Evolutionary conservation across 495 filamentous ascomycete genomes (phyloP).

Genomic region (Staphylotrichum longicolle): DNA sequence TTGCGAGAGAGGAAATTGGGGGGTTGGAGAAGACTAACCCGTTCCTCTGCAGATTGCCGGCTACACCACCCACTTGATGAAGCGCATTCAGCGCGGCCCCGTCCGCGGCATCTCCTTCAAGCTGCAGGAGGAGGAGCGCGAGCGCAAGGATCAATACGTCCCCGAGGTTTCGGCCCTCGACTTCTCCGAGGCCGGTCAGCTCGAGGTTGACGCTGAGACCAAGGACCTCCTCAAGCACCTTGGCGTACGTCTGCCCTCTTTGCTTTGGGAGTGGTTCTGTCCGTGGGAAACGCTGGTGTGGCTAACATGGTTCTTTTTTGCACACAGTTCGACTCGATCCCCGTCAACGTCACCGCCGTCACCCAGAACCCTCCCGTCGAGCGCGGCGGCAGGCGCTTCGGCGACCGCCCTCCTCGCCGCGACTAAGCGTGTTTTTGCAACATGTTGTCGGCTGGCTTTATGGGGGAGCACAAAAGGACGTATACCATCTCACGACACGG

Average conservation of each 20-base stretch:
- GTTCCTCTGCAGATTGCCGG: constrained; percentile 78
- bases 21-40: constrained; percentile 11
- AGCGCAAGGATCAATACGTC: constrained; percentile 99
- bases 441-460: constrained; percentile 14
- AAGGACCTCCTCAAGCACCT: constrained; percentile 98
- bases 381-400: constrained; percentile 61
- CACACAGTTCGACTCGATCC: constrained; percentile 87
- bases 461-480: constrained; percentile 19
- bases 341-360: constrained; percentile 89
- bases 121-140: constrained; percentile 99
- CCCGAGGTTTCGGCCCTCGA: constrained; percentile 98
- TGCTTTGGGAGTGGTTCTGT: too few species aligned
- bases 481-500: constrained; percentile 20
- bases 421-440: constrained; percentile 38
- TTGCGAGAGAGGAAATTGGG: background rate
- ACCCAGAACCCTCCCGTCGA: constrained; percentile 81
- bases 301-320: constrained; percentile 25
- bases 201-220: constrained; percentile 95
- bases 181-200: constrained; percentile 86
- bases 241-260: constrained; percentile 67
- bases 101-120: constrained; percentile 99
- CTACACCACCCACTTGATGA: constrained; percentile 95
- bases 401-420: constrained; percentile 46
- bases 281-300: background rate
- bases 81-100: constrained; percentile 98